phyloP scores from a whole-genome alignment of 176 grass and related monocot genomes.

The Urochloa ruziziensis region DNA sequence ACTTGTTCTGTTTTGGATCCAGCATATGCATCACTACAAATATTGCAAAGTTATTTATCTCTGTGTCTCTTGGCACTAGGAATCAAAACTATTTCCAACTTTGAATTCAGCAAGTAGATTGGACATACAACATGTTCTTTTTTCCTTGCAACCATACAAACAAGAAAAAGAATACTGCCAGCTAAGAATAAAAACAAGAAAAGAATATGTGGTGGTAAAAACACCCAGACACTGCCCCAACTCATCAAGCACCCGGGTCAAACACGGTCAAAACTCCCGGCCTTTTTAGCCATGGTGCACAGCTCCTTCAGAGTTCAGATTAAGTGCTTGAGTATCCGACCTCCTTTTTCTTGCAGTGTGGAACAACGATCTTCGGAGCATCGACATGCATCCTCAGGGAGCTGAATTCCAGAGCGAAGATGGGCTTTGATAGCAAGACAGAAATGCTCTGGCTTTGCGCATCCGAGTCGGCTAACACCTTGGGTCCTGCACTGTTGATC shows the following conservation, averaged over 20 bases:
- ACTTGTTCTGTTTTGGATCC: background rate
- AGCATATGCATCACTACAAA: background rate
- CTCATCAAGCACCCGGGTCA: constrained; percentile 9
- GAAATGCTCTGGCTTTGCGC: constrained; percentile 46
- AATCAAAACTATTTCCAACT: background rate
- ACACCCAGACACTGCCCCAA: constrained; percentile 10
- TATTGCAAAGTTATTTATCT: background rate
- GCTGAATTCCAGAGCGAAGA: constrained; percentile 84
- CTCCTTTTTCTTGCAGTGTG: constrained; percentile 45
- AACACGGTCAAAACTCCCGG: constrained; percentile 9
- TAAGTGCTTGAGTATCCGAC: constrained; percentile 49
- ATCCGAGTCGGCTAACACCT: constrained; percentile 28
- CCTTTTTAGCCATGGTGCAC: background rate
- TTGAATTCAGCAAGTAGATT: background rate
- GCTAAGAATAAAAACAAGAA: background rate
- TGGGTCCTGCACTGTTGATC: background rate
- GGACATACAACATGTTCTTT: background rate
- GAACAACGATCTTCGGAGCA: constrained; percentile 49
- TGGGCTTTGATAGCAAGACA: constrained; percentile 75
- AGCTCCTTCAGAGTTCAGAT: background rate
- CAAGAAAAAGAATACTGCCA: background rate
- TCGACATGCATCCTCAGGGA: constrained; percentile 75
- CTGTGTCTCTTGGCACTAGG: background rate
- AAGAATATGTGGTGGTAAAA: background rate
- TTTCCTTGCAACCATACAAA: background rate